Percentiles rank a stretch among this genome's conserved stretches.
phyloP scores from a whole-genome alignment of 2,329 filamentous ascomycete genomes.

The Cladorrhinum sp. region DNA sequence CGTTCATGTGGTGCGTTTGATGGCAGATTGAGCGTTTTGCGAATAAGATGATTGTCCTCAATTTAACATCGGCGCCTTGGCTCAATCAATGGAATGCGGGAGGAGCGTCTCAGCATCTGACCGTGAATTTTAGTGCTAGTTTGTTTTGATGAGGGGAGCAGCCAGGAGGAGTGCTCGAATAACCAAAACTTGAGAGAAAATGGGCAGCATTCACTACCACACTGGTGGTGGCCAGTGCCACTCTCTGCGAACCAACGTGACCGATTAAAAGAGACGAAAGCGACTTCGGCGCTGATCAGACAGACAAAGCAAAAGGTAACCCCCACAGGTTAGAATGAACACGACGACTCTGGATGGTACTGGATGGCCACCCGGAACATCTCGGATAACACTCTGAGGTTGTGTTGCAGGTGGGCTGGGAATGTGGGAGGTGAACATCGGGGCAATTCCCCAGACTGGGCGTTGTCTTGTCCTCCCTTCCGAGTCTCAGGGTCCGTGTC shows the following conservation, averaged over 20 bases:
- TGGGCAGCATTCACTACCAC: background rate
- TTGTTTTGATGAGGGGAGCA: too few species aligned
- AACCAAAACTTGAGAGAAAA: background rate
- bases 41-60: background rate
- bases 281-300: background rate
- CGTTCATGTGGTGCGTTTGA: background rate
- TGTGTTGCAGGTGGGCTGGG: background rate
- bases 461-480: background rate
- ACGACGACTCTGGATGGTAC: background rate
- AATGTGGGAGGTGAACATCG: conserved; percentile 2
- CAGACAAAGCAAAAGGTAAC: background rate
- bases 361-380: background rate
- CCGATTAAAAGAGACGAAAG: background rate
- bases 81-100: background rate
- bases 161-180: too few species aligned
- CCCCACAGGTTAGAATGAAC: background rate
- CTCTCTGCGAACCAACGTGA: background rate
- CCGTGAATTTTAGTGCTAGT: background rate
- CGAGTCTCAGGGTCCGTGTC: background rate
- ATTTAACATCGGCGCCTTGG: background rate
- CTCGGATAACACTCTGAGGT: background rate
- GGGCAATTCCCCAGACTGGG: conserved; percentile 6
- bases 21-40: background rate
- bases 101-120: background rate
- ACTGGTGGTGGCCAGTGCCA: background rate